phyloP scores from a whole-genome alignment of 2,329 filamentous ascomycete genomes.

The Reticulascus tulasneorum region DNA sequence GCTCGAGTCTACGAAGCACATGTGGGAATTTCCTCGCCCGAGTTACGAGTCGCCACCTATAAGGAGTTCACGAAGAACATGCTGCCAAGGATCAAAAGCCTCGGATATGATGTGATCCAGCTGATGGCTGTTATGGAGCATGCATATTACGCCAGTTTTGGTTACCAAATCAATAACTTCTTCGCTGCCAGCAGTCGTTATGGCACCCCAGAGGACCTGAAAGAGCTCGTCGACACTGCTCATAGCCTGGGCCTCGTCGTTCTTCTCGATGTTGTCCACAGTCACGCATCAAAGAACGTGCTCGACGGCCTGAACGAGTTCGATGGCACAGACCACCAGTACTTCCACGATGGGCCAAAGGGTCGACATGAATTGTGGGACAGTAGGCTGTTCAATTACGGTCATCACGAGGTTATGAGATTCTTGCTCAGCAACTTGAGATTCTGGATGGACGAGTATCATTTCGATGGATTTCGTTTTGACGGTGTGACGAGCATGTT shows the following conservation, averaged over 20 bases:
- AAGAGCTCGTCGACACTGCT: constrained; percentile 93
- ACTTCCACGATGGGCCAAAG: constrained; percentile 85
- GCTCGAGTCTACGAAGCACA: constrained; percentile 98
- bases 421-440: constrained; percentile 93
- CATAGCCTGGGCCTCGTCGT: constrained; percentile 89
- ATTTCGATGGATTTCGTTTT: constrained; percentile 95
- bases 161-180: constrained; percentile 98
- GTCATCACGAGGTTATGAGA: constrained; percentile 87
- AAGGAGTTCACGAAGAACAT: constrained; percentile 95
- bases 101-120: constrained; percentile 97
- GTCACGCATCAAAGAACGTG: constrained; percentile 96
- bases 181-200: constrained; percentile 97
- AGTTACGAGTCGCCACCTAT: constrained; percentile 85
- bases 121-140: constrained; percentile 99
- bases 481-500: constrained; percentile 99
- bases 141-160: constrained; percentile 98
- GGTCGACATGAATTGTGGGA: constrained; percentile 94
- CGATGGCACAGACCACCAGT: constrained; percentile 89
- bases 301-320: constrained; percentile 94
- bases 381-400: constrained; percentile 95
- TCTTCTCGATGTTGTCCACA: constrained; percentile 93
- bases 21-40: constrained; percentile 92
- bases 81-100: constrained; percentile 80
- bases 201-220: constrained; percentile 88
- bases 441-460: constrained; percentile 99